These are phyloP conservation scores for Aeminium ludgeri DNA, from an alignment of 495 filamentous ascomycete genomes.

Conservation along the genomic window DNA sequence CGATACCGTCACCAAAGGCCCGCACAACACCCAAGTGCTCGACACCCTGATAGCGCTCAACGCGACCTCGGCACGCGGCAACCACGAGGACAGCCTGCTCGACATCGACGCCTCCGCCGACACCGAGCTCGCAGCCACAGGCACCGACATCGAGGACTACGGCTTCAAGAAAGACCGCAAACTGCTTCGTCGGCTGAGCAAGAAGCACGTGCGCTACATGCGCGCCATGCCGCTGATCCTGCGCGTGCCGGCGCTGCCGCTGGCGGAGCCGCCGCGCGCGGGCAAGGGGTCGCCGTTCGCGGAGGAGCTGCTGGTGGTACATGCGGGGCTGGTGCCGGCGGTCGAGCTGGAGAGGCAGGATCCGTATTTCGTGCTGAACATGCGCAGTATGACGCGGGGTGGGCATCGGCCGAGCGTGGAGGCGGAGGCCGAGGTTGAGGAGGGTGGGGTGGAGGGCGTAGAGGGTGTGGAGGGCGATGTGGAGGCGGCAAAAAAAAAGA, in stretches of 20 bases:
- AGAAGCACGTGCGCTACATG: constrained; percentile 9
- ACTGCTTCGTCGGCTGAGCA: constrained; percentile 6
- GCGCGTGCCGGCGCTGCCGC: constrained; percentile 12
- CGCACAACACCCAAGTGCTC: constrained; percentile 64
- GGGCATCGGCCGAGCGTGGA: constrained; percentile 25
- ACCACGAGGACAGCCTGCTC: constrained; percentile 78
- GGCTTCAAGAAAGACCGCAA: constrained; percentile 5
- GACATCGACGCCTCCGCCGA: not conserved
- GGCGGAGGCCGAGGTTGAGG: not conserved
- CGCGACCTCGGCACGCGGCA: constrained; percentile 73
- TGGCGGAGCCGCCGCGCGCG: not conserved
- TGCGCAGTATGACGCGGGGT: constrained; percentile 58
- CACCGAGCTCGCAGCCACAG: not conserved
- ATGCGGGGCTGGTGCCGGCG: constrained; percentile 67
- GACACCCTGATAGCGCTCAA: constrained; percentile 48
- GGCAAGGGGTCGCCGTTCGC: not conserved
- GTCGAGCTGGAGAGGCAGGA: constrained; percentile 58
- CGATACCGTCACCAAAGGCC: constrained; percentile 78
- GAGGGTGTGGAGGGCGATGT: no score
- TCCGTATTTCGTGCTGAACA: constrained; percentile 71
- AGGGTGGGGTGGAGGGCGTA: not conserved
- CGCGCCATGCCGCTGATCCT: constrained; percentile 15
- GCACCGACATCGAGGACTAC: no score
- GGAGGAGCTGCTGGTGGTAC: constrained; percentile 46
- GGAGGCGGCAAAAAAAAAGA: no score